Evolutionary conservation across 148 eudicot genomes (phyloP), one percentile per base, ranked within the genome.

Genomic region (Fagopyrum esculentum): DNA sequence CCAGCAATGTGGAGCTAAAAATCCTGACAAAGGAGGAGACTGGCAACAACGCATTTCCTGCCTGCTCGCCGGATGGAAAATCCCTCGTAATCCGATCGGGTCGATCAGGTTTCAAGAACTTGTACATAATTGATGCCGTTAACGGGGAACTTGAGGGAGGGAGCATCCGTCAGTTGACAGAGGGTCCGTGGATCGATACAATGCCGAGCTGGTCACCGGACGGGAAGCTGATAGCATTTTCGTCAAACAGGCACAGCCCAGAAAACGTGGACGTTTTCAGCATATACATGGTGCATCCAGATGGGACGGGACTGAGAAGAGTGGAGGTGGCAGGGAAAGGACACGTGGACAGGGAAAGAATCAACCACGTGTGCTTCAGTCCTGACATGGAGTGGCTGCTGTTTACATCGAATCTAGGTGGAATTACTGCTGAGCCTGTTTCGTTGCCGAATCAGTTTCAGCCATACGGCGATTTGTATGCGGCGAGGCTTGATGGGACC

Each of bases 201-300:
- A 93, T 93, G 98, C 95, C 97, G 0, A 71, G 86, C 75, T 93
- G 95, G 91, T 93, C 98, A 1, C 98, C 95, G 0, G 87, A 86
- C 50, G 98, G 98, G 4, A 55, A 88, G 45, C 70, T 85, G 8
- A 91, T 93, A 0, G 98, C 91, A 0, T 93, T 91, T 73, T 93
- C 98, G 0, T 93, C 98, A 0, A 89, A 91, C 73, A 78, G 87
- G 64, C 92, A 93, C 64, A 82, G 82, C 66, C 97, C 94, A 0
- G 81, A 77, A 1, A 81, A 88, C 70, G 74, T 70, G 5, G 85
- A 78, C 0, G 78, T 78, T 0, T 93, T 91, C 74, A 84, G 92
- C 46, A 82, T 91, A 9, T 93, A 91, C 69, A 30, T 91, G 45
- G 56, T 88, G 11, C 76, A 69, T 7, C 84, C 93, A 0, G 90